Percentiles rank a stretch among this genome's conserved stretches.
These are phyloP conservation scores for Closterium sp. DNA, from an alignment of 139 green algal species.

Conservation along the genomic window DNA sequence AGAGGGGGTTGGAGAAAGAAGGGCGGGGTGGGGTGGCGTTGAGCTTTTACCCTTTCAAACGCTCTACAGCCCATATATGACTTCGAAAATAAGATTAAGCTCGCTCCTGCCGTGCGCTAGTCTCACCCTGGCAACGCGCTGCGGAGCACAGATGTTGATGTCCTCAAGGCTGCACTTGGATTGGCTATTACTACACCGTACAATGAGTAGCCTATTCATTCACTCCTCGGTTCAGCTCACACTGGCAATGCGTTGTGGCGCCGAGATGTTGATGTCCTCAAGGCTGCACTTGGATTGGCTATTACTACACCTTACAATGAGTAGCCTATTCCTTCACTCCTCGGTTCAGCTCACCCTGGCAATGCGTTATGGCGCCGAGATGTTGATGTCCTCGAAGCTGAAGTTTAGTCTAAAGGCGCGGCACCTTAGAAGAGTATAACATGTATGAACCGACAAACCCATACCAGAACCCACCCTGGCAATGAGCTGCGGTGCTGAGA, in stretches of 20 bases:
- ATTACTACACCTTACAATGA: constrained; percentile 45
- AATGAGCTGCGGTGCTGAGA: constrained; percentile 58
- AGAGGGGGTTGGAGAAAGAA: no score
- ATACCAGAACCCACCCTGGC: constrained; percentile 56
- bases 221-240: constrained; percentile 38
- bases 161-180: constrained; percentile 89
- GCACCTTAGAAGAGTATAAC: no score
- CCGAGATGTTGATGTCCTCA: constrained; percentile 68
- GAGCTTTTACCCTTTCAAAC: no score
- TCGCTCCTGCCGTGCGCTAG: no score
- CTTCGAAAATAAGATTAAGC: neutral
- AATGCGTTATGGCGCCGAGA: constrained; percentile 58
- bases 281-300: constrained; percentile 91
- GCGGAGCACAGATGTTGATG: constrained; percentile 58
- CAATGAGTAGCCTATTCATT: neutral
- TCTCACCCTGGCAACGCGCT: constrained; percentile 59
- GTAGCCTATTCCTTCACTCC: neutral
- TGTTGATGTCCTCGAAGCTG: constrained; percentile 76
- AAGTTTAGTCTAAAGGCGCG: constrained; percentile 81
- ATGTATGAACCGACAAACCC: neutral
- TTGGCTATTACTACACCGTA: constrained; percentile 69
- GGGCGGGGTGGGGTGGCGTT: no score
- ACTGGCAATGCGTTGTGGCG: constrained; percentile 60
- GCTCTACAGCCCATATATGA: neutral
- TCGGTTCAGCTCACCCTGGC: constrained; percentile 55